These are phyloP conservation scores for Phytophthora gonapodyides DNA, from an alignment of 352 stramenopile species.

Conservation along the genomic window DNA sequence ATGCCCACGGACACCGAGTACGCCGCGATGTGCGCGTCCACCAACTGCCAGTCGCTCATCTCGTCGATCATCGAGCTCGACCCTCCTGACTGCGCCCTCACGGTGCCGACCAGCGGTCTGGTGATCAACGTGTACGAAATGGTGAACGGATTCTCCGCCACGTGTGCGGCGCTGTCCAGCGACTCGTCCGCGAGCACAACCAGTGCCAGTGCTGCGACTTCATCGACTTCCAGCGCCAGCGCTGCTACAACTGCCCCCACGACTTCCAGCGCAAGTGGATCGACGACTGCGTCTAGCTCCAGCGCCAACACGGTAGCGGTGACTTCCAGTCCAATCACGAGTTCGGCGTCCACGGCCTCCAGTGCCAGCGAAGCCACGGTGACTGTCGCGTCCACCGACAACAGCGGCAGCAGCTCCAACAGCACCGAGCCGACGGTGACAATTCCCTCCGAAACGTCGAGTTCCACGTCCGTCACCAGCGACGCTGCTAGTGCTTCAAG, in stretches of 20 bases:
- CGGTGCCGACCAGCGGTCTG: conserved; percentile 11
- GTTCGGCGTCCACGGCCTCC: not conserved
- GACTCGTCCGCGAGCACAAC: conserved; percentile 3
- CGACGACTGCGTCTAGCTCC: not conserved
- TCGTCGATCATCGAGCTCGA: conserved; percentile 4
- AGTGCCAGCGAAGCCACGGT: conserved; percentile 5
- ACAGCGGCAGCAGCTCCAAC: conserved; percentile 7
- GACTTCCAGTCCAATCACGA: not conserved
- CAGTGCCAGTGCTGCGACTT: not conserved
- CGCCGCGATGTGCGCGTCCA: conserved; percentile 8
- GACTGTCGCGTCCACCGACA: not conserved
- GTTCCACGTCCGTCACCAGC: not conserved
- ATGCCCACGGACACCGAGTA: conserved; percentile 10
- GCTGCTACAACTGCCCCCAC: no score
- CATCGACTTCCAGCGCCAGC: conserved; percentile 2
- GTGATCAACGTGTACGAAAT: conserved; percentile 17
- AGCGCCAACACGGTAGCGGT: no score
- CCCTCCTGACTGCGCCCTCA: conserved; percentile 13
- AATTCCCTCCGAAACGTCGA: conserved; percentile 3
- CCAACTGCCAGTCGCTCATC: conserved; percentile 8
- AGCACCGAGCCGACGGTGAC: conserved; percentile 5
- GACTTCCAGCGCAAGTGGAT: not conserved
- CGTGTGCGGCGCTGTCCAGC: conserved; percentile 8
- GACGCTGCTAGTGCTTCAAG: not conserved
- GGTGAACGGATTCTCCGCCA: conserved; percentile 10